Conservation (phyloP, 2,329 filamentous ascomycete genomes). For the Fusarium circinatum region DNA sequence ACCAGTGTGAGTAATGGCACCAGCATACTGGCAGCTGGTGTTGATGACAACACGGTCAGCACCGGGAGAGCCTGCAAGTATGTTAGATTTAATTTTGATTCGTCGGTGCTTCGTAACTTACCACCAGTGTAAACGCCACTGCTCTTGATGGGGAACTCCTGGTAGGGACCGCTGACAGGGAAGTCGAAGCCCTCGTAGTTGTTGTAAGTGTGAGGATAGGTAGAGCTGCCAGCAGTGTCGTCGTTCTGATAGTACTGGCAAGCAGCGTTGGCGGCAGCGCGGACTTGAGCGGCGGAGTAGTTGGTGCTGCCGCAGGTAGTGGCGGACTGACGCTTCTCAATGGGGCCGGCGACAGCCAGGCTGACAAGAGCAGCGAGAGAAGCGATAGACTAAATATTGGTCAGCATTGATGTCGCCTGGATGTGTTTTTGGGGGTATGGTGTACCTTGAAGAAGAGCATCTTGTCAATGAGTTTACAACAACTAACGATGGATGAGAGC, state of each 20-base stretch:
- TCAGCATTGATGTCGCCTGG: neutral
- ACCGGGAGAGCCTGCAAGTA: slow-evolving; percentile 59
- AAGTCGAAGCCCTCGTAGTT: slow-evolving; percentile 53
- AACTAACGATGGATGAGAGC: neutral
- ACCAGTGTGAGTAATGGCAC: slow-evolving; percentile 76
- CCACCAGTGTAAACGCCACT: slow-evolving; percentile 51
- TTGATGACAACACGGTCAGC: slow-evolving; percentile 73
- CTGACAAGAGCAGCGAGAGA: slow-evolving; percentile 44
- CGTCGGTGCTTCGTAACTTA: slow-evolving; percentile 6
- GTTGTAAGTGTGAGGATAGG: slow-evolving; percentile 53
- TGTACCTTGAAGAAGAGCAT: slow-evolving; percentile 39
- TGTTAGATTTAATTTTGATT: neutral
- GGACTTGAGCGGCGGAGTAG: slow-evolving; percentile 45
- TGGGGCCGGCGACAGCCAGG: slow-evolving; percentile 43
- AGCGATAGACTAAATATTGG: slow-evolving; percentile 29
- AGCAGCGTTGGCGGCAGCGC: slow-evolving; percentile 43
- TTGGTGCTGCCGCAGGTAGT: slow-evolving; percentile 46
- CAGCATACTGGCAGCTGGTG: slow-evolving; percentile 67
- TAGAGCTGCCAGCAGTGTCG: slow-evolving; percentile 44
- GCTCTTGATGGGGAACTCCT: slow-evolving; percentile 52
- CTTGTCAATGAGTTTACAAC: slow-evolving; percentile 2
- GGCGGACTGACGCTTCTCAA: slow-evolving; percentile 38
- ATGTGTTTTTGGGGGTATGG: accelerated
- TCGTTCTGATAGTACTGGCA: slow-evolving; percentile 39
- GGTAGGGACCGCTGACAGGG: slow-evolving; percentile 47